Base-by-base conservation (phyloP, 129 eudicot genomes). In the Arctium minus region DNA sequence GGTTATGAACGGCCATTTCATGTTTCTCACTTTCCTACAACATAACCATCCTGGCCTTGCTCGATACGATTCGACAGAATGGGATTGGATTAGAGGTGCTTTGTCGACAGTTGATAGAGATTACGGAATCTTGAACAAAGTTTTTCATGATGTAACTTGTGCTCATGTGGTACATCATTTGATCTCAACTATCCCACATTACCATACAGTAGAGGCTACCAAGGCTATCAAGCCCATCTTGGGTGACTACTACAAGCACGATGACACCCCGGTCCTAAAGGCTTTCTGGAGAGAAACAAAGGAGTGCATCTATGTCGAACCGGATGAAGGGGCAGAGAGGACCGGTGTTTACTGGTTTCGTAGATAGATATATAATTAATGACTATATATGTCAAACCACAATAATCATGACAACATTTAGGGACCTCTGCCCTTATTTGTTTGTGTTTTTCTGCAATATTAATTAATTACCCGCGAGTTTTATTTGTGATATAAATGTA, bases 171-270 rank as follows among this genome's bases (percentile, higher is more conserved):
- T 83, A 29, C 89, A 86, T 53, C 89, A 86, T 42, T 76, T 86
- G 73, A 79, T 86, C 69, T 77, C 90, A 1, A 87, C 75, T 5
- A 87, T 87, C 81, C 90, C 90, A 10, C 90, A 84, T 65, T 87
- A 83, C 38, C 89, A 40, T 40, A 40, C 46, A 6, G 46, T 40
- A 40, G 46, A 40, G 46, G 46, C 7, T 6, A 40, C 46, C 46
- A 40, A 40, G 46, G 46, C 46, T 40, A 40, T 40, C 7, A 40
- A 40, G 46, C 46, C 46, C 46, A 40, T 40, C 46, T 40, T 40
- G 7, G 46, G 46, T 3, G 46, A 40, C 8, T 40, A 40, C 46
- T 40, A 40, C 8, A 40, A 40, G 46, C 46, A 7, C 8, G 46
- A 40, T 40, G 46, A 40, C 6, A 40, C 46, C 46, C 46, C 46